A percentile compares a stretch with the other conserved stretches of the same genome.
phyloP scores from a whole-genome alignment of 192 early-diverging fungal genomes.

The Entomortierella parvispora region DNA sequence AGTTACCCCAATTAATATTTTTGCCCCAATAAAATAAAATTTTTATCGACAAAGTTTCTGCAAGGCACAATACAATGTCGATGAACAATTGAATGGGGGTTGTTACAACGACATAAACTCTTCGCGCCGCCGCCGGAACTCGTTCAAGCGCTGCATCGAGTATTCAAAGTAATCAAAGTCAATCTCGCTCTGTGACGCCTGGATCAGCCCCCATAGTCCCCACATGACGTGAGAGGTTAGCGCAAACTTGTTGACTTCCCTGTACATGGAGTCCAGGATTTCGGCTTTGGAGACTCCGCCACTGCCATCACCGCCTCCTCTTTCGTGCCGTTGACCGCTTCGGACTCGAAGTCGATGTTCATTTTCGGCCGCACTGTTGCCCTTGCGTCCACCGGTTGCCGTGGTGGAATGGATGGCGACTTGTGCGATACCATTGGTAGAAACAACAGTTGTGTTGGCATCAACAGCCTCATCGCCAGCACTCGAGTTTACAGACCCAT shows the following conservation, averaged over 20 bases:
- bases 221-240: constrained; percentile 74
- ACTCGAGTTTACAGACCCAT: too few species aligned
- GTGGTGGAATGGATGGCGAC: not conserved
- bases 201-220: constrained; percentile 85
- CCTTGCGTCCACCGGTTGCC: not conserved
- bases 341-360: not conserved
- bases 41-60: too few species aligned
- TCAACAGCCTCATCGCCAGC: not conserved
- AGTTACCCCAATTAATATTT: too few species aligned
- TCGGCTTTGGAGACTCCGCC: constrained; percentile 39
- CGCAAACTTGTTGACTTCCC: constrained; percentile 55
- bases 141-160: constrained; percentile 76
- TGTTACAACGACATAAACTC: constrained; percentile 57
- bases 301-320: constrained; percentile 25
- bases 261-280: constrained; percentile 52
- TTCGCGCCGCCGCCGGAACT: constrained; percentile 72
- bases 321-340: constrained; percentile 4
- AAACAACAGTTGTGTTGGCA: not conserved
- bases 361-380: constrained; percentile 23
- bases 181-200: constrained; percentile 79
- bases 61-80: too few species aligned
- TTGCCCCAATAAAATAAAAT: too few species aligned
- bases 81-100: too few species aligned
- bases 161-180: constrained; percentile 83
- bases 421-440: not conserved